phyloP scores from a whole-genome alignment of 2,329 filamentous ascomycete genomes.

The Alternaria sp. region DNA sequence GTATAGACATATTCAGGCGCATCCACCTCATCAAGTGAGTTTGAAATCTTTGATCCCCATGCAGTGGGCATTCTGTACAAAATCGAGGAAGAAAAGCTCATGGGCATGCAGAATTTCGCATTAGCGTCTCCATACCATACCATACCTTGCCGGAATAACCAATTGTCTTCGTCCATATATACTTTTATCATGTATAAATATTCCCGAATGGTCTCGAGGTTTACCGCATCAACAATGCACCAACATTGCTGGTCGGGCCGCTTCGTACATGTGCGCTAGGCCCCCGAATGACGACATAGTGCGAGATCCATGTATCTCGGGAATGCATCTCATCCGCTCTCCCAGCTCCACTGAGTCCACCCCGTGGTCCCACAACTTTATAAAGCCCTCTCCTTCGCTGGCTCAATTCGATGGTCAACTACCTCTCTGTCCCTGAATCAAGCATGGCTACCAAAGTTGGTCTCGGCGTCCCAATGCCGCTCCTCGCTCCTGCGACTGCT shows the following conservation, averaged over 20 bases:
- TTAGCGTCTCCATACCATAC: background rate
- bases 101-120: background rate
- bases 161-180: background rate
- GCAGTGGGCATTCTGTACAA: background rate
- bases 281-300: slow-evolving; percentile 18
- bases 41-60: background rate
- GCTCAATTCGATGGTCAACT: slow-evolving; percentile 19
- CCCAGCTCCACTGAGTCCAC: background rate
- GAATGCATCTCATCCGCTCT: background rate
- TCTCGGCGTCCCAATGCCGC: slow-evolving; percentile 40
- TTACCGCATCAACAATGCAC: background rate
- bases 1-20: background rate
- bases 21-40: background rate
- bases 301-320: background rate
- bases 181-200: background rate
- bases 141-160: background rate
- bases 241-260: background rate
- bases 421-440: slow-evolving; percentile 16
- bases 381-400: background rate
- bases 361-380: slow-evolving; percentile 4
- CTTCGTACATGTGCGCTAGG: slow-evolving; percentile 12
- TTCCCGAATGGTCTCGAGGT: background rate
- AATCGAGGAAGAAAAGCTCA: background rate
- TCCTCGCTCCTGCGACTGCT: slow-evolving; percentile 47
- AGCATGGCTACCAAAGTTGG: slow-evolving; percentile 40